phyloP scores from a whole-genome alignment of 345 rosid genomes.

The Murraya paniculata region DNA sequence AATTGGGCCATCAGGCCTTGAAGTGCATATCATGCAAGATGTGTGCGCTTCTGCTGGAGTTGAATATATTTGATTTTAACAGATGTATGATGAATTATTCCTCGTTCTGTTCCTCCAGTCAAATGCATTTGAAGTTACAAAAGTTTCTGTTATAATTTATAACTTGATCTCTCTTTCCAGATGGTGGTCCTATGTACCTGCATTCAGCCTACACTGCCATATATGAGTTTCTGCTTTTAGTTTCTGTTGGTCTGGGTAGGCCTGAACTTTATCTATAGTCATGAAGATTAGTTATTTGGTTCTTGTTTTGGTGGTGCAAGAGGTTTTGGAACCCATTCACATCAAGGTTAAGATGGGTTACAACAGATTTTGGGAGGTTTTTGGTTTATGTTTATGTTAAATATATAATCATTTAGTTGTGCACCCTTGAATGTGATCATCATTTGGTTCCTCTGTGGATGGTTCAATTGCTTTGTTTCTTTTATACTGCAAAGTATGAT shows the following conservation, averaged over 20 bases:
- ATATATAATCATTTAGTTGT: background rate
- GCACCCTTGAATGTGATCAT: background rate
- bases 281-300: background rate
- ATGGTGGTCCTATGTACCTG: background rate
- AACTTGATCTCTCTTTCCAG: background rate
- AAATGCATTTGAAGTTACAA: background rate
- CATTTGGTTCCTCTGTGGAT: background rate
- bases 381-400: background rate
- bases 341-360: background rate
- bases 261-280: background rate
- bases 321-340: background rate
- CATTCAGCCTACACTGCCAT: background rate
- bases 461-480: background rate
- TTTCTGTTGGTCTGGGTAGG: background rate
- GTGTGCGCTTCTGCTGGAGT: background rate
- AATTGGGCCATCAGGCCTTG: background rate
- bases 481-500: background rate
- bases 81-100: background rate
- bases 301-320: background rate
- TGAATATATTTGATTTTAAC: background rate
- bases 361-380: background rate
- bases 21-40: slow-evolving; percentile 1
- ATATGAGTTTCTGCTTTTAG: background rate
- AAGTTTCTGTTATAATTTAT: background rate
- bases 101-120: background rate